These are phyloP conservation scores for Papilionanthe hybrid DNA, from an alignment of 116 monocot genomes.

Conservation along the genomic window DNA sequence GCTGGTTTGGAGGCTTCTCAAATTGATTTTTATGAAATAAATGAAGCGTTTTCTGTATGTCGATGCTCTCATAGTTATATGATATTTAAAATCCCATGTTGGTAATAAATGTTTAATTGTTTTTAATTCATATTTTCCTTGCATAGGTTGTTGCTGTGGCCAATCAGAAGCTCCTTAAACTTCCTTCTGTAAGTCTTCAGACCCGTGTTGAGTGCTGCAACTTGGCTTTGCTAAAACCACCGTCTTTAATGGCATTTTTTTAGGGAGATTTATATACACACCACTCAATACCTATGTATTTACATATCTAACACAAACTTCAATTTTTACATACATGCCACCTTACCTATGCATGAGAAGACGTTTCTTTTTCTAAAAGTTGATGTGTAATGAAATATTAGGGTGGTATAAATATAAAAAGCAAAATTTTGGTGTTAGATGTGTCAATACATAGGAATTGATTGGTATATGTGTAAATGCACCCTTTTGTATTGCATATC, in stretches of 20 bases:
- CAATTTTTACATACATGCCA: no score
- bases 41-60: conserved; percentile 95
- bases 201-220: neutral
- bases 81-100: neutral
- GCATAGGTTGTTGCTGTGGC: conserved; percentile 88
- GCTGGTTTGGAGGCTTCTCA: conserved; percentile 79
- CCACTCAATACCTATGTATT: no score
- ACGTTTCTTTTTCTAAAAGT: no score
- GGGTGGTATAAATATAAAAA: no score
- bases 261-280: no score
- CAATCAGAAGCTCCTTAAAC: conserved; percentile 83
- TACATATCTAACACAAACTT: no score
- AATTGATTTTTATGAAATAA: conserved; percentile 98
- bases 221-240: neutral
- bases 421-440: no score
- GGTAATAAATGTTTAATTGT: neutral
- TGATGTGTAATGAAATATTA: no score
- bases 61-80: neutral
- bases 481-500: neutral
- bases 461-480: no score
- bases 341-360: no score
- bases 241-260: neutral
- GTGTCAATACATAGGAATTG: no score
- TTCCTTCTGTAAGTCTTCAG: conserved; percentile 58
- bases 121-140: neutral